Evolutionary conservation across 1,139 yeast genomes (phyloP).

Genomic region (Hyphopichia pseudoburtonii): DNA sequence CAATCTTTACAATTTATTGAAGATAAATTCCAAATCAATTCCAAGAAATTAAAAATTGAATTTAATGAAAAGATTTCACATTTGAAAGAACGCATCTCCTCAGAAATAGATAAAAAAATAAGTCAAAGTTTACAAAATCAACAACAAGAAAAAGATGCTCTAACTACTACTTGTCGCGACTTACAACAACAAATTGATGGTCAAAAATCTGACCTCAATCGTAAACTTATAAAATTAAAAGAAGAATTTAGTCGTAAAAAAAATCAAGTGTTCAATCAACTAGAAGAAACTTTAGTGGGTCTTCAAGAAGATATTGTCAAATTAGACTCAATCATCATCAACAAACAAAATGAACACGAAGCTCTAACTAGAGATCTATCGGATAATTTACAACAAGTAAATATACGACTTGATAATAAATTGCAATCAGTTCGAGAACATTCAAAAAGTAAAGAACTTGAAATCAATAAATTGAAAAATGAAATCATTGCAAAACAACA

Average conservation of each 20-base stretch:
- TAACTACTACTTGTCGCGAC: slow-evolving; percentile 11
- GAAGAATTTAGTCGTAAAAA: slow-evolving; percentile 24
- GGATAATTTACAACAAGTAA: slow-evolving; percentile 6
- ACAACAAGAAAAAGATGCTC: slow-evolving; percentile 1
- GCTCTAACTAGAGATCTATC: slow-evolving; percentile 3
- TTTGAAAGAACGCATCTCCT: slow-evolving; percentile 34
- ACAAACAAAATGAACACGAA: slow-evolving; percentile 6
- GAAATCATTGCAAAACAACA: slow-evolving; percentile 7
- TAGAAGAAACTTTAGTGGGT: slow-evolving; percentile 20
- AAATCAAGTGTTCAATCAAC: slow-evolving; percentile 15
- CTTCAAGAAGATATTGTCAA: slow-evolving; percentile 14
- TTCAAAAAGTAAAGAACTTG: slow-evolving; percentile 19
- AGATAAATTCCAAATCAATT: slow-evolving; percentile 34
- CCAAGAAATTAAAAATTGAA: slow-evolving; percentile 32
- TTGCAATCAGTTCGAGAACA: slow-evolving; percentile 11
- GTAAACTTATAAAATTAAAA: slow-evolving; percentile 26
- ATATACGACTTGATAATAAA: slow-evolving; percentile 5
- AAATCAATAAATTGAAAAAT: slow-evolving; percentile 18
- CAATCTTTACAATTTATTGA: slow-evolving; percentile 28
- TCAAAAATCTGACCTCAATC: slow-evolving; percentile 20
- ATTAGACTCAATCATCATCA: slow-evolving; percentile 9
- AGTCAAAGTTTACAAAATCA: slow-evolving; percentile 21
- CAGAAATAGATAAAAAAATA: slow-evolving; percentile 36
- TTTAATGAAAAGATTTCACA: slow-evolving; percentile 35
- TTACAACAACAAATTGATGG: slow-evolving; percentile 17